A percentile compares a stretch with the other conserved stretches of the same genome.
Evolutionary conservation across 805 yeast species (phyloP).

Genomic region (Ogataea naganishii): DNA sequence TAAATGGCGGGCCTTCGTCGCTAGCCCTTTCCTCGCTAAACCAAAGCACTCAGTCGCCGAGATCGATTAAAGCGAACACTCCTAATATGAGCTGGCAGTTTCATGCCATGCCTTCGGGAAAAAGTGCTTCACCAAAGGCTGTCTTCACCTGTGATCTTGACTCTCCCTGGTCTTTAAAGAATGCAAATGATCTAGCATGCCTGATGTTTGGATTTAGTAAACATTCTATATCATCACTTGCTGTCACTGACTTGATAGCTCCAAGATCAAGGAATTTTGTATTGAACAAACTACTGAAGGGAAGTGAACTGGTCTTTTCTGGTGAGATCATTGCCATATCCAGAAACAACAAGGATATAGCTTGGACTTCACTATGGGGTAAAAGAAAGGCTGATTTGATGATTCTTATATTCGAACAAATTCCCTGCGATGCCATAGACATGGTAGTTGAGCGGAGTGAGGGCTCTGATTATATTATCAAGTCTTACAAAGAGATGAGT

Average conservation of each 20-base stretch:
- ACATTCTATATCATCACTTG: conserved; percentile 48
- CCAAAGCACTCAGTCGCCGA: conserved; percentile 1
- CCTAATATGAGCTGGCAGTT: conserved; percentile 22
- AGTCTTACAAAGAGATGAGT: conserved; percentile 15
- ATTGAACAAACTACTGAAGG: conserved; percentile 39
- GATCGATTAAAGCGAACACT: not conserved
- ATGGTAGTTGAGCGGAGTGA: conserved; percentile 35
- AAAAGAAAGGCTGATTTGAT: conserved; percentile 62
- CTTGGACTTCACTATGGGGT: conserved; percentile 91
- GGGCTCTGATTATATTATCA: conserved; percentile 11
- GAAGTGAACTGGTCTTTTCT: conserved; percentile 49
- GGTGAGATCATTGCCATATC: conserved; percentile 82
- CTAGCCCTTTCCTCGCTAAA: conserved; percentile 16
- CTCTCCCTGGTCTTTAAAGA: conserved; percentile 72
- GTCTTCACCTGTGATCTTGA: conserved; percentile 70
- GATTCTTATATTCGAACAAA: conserved; percentile 82
- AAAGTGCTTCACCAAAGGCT: conserved; percentile 69
- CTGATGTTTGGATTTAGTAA: conserved; percentile 76
- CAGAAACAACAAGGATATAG: conserved; percentile 53
- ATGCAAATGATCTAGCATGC: conserved; percentile 87
- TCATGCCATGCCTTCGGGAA: conserved; percentile 61
- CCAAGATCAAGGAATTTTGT: conserved; percentile 70
- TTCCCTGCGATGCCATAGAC: conserved; percentile 63
- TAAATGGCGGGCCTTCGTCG: conserved; percentile 15
- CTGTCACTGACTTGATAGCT: conserved; percentile 69